Conservation (phyloP, 805 yeast genomes). For the Zygosaccharomyces siamensis region DNA sequence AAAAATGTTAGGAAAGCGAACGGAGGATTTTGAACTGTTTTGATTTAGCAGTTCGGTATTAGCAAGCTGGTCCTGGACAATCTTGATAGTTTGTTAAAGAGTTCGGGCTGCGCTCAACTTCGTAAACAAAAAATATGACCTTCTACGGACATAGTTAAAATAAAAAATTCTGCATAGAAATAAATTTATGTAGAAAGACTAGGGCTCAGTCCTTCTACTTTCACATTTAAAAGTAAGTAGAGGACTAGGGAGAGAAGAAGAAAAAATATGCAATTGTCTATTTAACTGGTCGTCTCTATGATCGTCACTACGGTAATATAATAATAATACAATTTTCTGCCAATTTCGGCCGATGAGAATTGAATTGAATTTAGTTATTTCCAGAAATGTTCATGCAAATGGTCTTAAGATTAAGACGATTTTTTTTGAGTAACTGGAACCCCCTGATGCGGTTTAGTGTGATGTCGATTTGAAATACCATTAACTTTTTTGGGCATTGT, state of each 20-base stretch:
- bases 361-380: background rate
- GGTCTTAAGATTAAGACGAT: slow-evolving; percentile 6
- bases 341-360: slow-evolving; percentile 1
- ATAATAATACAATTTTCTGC: slow-evolving; percentile 7
- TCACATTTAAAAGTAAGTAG: background rate
- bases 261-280: slow-evolving; percentile 12
- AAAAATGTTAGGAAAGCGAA: background rate
- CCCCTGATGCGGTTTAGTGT: slow-evolving; percentile 7
- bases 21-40: background rate
- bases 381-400: slow-evolving; percentile 3
- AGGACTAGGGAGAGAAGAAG: background rate
- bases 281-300: slow-evolving; percentile 7
- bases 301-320: slow-evolving; percentile 6
- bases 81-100: background rate
- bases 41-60: background rate
- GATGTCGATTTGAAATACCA: slow-evolving; percentile 5
- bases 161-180: too few relatives aligned
- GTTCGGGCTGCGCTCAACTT: background rate
- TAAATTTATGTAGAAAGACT: too few relatives aligned
- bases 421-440: slow-evolving; percentile 13
- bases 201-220: too few relatives aligned
- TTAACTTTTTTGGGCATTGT: slow-evolving; percentile 7
- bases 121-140: background rate
- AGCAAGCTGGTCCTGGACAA: background rate
- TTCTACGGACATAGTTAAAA: too few relatives aligned